A percentile compares a stretch with the other conserved stretches of the same genome.
phyloP scores from a whole-genome alignment of 2,329 filamentous ascomycete species.

The Metarhizium humberi region DNA sequence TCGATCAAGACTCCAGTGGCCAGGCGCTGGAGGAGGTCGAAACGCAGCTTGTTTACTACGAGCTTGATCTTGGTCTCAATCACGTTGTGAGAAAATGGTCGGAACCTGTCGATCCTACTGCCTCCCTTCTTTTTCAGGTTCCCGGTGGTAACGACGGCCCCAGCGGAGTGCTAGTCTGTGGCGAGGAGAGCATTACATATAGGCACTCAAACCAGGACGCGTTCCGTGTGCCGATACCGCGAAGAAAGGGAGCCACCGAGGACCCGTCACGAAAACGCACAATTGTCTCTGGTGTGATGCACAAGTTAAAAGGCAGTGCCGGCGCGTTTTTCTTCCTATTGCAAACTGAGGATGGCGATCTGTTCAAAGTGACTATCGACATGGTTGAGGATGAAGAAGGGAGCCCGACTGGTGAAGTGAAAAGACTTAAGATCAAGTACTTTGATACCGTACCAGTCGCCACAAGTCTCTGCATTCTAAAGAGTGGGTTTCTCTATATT shows the following conservation, averaged over 20 bases:
- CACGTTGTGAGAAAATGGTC: constrained; percentile 97
- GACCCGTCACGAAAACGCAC: constrained; percentile 83
- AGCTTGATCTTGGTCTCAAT: constrained; percentile 91
- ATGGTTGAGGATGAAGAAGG: constrained; percentile 76
- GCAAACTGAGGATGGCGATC: constrained; percentile 93
- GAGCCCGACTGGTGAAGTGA: constrained; percentile 71
- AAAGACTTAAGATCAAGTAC: constrained; percentile 85
- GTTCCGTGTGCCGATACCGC: constrained; percentile 80
- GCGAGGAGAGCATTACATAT: constrained; percentile 91
- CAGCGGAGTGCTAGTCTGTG: constrained; percentile 90
- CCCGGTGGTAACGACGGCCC: constrained; percentile 90
- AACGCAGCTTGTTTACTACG: constrained; percentile 92
- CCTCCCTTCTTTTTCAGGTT: constrained; percentile 87
- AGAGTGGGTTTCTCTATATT: constrained; percentile 90
- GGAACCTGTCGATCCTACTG: constrained; percentile 82
- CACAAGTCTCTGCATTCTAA: constrained; percentile 80
- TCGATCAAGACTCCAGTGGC: constrained; percentile 83
- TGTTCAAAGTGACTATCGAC: constrained; percentile 93
- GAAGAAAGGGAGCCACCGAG: constrained; percentile 78
- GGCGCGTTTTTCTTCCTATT: constrained; percentile 96
- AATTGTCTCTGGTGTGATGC: constrained; percentile 90
- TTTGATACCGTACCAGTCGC: constrained; percentile 93
- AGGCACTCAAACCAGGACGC: constrained; percentile 91
- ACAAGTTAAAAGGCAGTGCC: constrained; percentile 73
- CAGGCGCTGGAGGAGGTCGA: constrained; percentile 73